Base-by-base conservation (phyloP, 1,284 basidiomycete genomes). In the Chalciporus sp. region DNA sequence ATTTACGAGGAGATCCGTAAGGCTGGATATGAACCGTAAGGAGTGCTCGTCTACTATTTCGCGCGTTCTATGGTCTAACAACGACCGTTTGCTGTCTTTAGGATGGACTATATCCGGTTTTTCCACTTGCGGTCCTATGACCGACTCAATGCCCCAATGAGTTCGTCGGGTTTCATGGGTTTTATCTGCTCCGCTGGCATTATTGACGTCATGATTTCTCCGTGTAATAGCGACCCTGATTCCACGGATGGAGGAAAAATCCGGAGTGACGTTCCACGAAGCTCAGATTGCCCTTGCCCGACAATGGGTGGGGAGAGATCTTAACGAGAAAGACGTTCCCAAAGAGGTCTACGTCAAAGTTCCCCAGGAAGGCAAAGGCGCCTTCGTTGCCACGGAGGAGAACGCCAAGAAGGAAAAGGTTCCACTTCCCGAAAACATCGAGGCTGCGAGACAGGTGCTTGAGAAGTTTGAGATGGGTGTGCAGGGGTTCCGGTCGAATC, bases 101-200 rank as follows among this genome's bases (percentile, higher is more conserved):
- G 92, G 42, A 69, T 79, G 68, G 86, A 90, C 58, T 92, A 88
- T 69, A 89, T 92, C 60, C 81, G 88, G 17, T 93, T 96, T 79
- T 97, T 91, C 74, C 93, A 97, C 71, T 77, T 98, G 31, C 82
- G 95, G 40, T 79, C 87, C 2, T 97, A 95, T 69, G 95, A 98
- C 68, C 81, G 95, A 28, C 93, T 98, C 72, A 95, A 95, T 67
- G 86, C 87, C 0, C 93, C 92, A 4, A 71, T 76, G 55, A 70
- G 86, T 85, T 49, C 54, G 78, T 68, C 59, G 31, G 17, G 4
- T 20, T 26, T 19, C 11, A 41, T 41, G 6, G 29, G 7, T 12
- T 1, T 12, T 28, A 8, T 37, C 29, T 47, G 14, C n/a, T 20
- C n/a, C 7, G 7, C 31, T 5, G 19, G 29, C 23, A 33, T 43